Base-by-base conservation (phyloP, 179 eudicot species). In the Silene coronaria region DNA sequence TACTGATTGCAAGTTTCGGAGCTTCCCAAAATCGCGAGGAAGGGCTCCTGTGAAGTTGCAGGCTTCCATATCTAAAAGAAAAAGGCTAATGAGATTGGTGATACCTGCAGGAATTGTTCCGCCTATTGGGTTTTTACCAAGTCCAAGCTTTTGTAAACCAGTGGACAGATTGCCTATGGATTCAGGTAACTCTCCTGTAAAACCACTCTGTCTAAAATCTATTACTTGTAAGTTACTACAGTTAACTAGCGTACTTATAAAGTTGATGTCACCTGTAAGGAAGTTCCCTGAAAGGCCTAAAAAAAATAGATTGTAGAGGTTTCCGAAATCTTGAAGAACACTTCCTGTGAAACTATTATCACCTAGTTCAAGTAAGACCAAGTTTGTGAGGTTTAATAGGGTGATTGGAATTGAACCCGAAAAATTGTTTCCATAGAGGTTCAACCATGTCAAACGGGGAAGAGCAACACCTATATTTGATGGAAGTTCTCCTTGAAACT, bases 331-430 rank as follows among this genome's bases (percentile, higher is more conserved):
- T 16, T 36, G 42, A 4, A 81, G 45, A 1, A 82, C 58, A 7
- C 30, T 61, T 2, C 88, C 83, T 0, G 79, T 59, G 38, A 85
- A 60, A 2, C 32, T 24, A 45, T 86, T 88, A 0, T 0, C 0
- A 2, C 36, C 38, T 4, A 73, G 27, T 1, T 68, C 72, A 4
- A 42, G 24, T 42, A 68, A 22, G 4, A 4, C 57, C 5, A 68
- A 1, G 10, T 23, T 42, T 42, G 72, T 68, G 10, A 68, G 72
- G 32, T 89, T 87, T 0, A 81, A 53, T 14, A 88, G 3, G 14
- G 84, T 82, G 9, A 14, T 22, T 14, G 92, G 92, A 53, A 87
- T 23, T 0, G 73, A 26, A 12, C 88, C 90, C 2, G 79, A 57
- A 5, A 88, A 51, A n/a, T 55, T n/a, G 76, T 87, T 89, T 7